Evolutionary conservation across 75 land plant genomes (phyloP).

Genomic region (Selaginella tamariscina): DNA sequence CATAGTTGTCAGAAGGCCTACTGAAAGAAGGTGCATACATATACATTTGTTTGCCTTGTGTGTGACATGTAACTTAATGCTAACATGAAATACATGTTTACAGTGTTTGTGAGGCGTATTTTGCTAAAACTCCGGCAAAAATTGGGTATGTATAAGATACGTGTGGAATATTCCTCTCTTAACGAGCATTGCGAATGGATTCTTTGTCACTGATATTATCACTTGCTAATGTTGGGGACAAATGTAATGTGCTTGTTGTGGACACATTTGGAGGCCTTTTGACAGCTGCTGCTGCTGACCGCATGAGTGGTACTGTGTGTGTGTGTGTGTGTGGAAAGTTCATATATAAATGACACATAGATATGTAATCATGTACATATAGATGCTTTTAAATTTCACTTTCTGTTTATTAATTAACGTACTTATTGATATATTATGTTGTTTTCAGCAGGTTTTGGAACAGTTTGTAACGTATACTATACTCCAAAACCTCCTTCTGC

Average conservation of each 20-base stretch:
- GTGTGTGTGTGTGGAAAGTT: too few species aligned
- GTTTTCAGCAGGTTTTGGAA: slow-evolving; percentile 47
- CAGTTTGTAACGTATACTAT: slow-evolving; percentile 52
- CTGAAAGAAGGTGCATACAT: slow-evolving; percentile 66
- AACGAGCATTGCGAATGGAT: slow-evolving; percentile 83
- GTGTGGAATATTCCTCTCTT: too few species aligned
- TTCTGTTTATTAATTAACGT: neutral
- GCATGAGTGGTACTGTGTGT: slow-evolving; percentile 52
- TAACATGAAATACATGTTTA: too few species aligned
- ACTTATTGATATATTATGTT: neutral
- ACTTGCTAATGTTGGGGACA: slow-evolving; percentile 64
- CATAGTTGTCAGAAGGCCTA: slow-evolving; percentile 73
- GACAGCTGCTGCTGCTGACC: slow-evolving; percentile 90
- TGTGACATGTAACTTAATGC: too few species aligned
- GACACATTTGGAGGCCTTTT: slow-evolving; percentile 84
- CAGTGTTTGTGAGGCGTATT: slow-evolving; percentile 97
- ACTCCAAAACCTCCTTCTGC: slow-evolving; percentile 43
- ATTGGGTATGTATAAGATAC: slow-evolving; percentile 48
- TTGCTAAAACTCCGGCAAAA: slow-evolving; percentile 65
- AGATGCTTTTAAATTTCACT: too few species aligned
- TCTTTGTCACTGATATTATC: slow-evolving; percentile 65
- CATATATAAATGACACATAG: too few species aligned
- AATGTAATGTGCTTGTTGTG: slow-evolving; percentile 73
- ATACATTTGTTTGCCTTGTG: too few species aligned
- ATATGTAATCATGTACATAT: too few species aligned